These are phyloP conservation scores for Naganishia kalamii DNA, from an alignment of 768 basidiomycete genomes.

Conservation along the genomic window DNA sequence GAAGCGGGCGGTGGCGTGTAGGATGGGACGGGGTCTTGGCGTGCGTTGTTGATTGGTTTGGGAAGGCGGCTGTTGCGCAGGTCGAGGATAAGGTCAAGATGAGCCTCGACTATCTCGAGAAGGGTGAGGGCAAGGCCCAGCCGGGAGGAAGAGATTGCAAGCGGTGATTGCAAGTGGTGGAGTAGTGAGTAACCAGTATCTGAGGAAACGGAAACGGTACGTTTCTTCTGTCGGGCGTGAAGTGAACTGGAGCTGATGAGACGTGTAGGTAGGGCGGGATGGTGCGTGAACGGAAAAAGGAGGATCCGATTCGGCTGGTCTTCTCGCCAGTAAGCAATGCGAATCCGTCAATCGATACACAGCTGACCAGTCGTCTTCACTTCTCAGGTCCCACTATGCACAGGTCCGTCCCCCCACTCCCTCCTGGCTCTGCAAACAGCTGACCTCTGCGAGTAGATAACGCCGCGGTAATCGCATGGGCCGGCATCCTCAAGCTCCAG, in stretches of 20 bases:
- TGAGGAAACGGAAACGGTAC: slow-evolving; percentile 65
- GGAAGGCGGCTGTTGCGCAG: slow-evolving; percentile 61
- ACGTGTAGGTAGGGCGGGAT: slow-evolving; percentile 29
- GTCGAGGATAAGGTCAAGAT: slow-evolving; percentile 67
- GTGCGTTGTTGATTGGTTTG: background rate
- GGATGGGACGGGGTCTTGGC: slow-evolving; percentile 15
- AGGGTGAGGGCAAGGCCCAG: slow-evolving; percentile 25
- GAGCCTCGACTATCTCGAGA: slow-evolving; percentile 51
- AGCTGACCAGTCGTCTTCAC: background rate
- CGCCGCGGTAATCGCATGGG: slow-evolving; percentile 94
- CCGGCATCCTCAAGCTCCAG: slow-evolving; percentile 74
- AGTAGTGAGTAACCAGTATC: slow-evolving; percentile 75
- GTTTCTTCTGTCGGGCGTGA: slow-evolving; percentile 20
- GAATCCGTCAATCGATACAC: slow-evolving; percentile 23
- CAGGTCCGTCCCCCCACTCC: background rate
- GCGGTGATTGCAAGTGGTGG: slow-evolving; percentile 78
- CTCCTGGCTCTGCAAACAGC: no score
- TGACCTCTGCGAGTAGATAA: slow-evolving; percentile 63
- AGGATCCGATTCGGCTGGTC: slow-evolving; percentile 50
- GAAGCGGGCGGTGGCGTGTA: slow-evolving; percentile 26
- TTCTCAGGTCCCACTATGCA: slow-evolving; percentile 58
- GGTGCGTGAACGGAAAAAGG: slow-evolving; percentile 27
- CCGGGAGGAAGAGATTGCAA: slow-evolving; percentile 29
- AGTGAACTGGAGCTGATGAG: background rate
- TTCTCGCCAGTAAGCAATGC: slow-evolving; percentile 59